Base-by-base conservation (phyloP, 2,329 filamentous ascomycete species). In the Paecilomyces fulvus region DNA sequence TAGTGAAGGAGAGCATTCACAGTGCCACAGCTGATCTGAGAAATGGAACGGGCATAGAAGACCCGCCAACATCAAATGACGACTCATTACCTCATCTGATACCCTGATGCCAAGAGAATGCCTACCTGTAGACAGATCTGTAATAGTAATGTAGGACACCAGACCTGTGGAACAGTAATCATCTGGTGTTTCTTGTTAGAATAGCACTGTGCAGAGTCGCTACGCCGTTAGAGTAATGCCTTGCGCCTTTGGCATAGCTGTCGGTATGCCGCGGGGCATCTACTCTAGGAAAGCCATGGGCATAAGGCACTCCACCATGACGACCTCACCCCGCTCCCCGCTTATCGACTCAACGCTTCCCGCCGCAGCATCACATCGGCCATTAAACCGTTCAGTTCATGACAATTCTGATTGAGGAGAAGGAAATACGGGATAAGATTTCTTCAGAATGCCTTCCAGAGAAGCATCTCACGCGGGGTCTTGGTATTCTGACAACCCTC, bases 401-500 rank as follows among this genome's bases (percentile, higher is more conserved):
- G n/a, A 43, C 20, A 43, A 17, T 17, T 43, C 33, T 37, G 14
- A 37, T 12, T 37, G 10, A 37, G 12, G 12, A 7, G 14, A 37
- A 10, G 12, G 14, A 23, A 23, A 25, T 6, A 23, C 20, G n/a
- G 23, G 25, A 49, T n/a, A 49, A 30, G 12, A 54, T n/a, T 20
- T 43, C 37, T 43, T 17, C 14, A 46, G 23, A 46, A 77, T 77
- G 75, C 31, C 69, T 53, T 62, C 71, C 53, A 68, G 86, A 66
- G 71, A 77, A 61, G 86, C 90, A 20, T 84, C 80, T 56, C 94
- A 97, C 71, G 91, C 92, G 21, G 89, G 89, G 43, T 87, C 85
- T 17, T 99, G 94, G 94, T 99, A 99, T 70, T 80, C 85, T 6
- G 80, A 80, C 52, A 79, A 84, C 58, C 75, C 80, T 5, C 68